Evolutionary conservation across 2,329 filamentous ascomycete species (phyloP), one percentile per base, ranked within the genome.

Genomic region (Canariomyces notabilis): DNA sequence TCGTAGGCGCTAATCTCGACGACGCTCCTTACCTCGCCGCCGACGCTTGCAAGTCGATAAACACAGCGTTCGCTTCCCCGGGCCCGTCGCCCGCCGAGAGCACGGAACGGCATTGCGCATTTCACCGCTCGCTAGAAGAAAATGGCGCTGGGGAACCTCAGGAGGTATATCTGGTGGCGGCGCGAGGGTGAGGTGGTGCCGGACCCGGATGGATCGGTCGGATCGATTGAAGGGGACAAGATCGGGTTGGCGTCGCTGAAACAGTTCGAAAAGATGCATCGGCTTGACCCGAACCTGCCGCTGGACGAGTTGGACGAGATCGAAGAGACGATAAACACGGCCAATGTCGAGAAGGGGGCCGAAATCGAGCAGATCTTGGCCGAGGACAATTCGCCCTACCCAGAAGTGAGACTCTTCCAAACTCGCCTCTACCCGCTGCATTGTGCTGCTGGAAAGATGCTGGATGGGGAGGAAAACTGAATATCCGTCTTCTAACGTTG

Each of bases 331-430:
- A 69, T 82, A 37, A 65, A 72, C 34, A 73, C 72, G 2, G 70
- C 73, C 48, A 76, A 80, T 62, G 68, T 72, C 53, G 76, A 75
- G 55, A 75, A 77, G 61, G 76, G 76, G 44, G 64, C 76, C 40
- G 72, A 74, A 49, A 73, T 82, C 54, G 76, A 81, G 56, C 73
- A 76, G 55, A 75, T 77, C 37, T 64, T 77, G 48, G 69, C 82
- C 57, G 73, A 82, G 59, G 79, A 84, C 47, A 80, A 84, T 61
- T 84, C 80, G 38, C 81, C 81, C 2, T 85, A 84, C 58, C 78
- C 79, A 31, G 80, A 84, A 66, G 79, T 82, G 62, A 55, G 69
- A 59, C 44, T 37, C 34, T 33, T 6, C 36, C 20, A 15, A 29
- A 29, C 9, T 11, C 8, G n/a, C 26, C 37, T 37, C 21, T 32